phyloP scores from a whole-genome alignment of 2,329 filamentous ascomycete species.

The Diaporthe citriasiana region DNA sequence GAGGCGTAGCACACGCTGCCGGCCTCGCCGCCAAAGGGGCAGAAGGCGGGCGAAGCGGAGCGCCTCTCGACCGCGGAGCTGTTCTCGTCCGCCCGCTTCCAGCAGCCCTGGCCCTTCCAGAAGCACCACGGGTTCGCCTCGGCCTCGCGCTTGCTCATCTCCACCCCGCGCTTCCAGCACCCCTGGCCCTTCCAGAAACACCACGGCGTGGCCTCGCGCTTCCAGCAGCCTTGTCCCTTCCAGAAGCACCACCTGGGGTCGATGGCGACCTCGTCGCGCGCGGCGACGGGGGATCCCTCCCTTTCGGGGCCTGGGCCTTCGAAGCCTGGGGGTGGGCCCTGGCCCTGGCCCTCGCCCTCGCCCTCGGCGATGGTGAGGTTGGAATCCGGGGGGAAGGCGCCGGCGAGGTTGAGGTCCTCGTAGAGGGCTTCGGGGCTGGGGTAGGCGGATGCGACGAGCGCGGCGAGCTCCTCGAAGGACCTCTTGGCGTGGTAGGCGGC shows the following conservation, averaged over 20 bases:
- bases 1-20: slow-evolving; percentile 43
- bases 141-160: slow-evolving; percentile 42
- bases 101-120: slow-evolving; percentile 53
- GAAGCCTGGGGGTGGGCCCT: slow-evolving; percentile 4
- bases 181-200: slow-evolving; percentile 39
- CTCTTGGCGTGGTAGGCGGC: slow-evolving; percentile 56
- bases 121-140: slow-evolving; percentile 44
- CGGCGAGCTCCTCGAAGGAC: slow-evolving; percentile 56
- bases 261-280: slow-evolving; percentile 36
- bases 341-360: slow-evolving; percentile 31
- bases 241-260: slow-evolving; percentile 42
- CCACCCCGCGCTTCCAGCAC: slow-evolving; percentile 41
- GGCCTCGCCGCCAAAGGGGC: slow-evolving; percentile 45
- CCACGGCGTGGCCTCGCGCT: slow-evolving; percentile 39
- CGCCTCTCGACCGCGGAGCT: slow-evolving; percentile 18
- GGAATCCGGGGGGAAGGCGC: slow-evolving; percentile 45
- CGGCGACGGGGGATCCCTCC: slow-evolving; percentile 15
- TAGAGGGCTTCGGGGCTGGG: slow-evolving; percentile 52
- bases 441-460: slow-evolving; percentile 51
- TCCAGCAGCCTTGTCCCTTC: slow-evolving; percentile 54
- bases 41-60: slow-evolving; percentile 38
- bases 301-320: slow-evolving; percentile 23
- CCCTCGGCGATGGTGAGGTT: slow-evolving; percentile 43
- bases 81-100: slow-evolving; percentile 45
- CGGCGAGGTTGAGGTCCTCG: slow-evolving; percentile 49